These are phyloP conservation scores for Nicotiana tabacum DNA, from an alignment of 257 asterid species.

Conservation along the genomic window DNA sequence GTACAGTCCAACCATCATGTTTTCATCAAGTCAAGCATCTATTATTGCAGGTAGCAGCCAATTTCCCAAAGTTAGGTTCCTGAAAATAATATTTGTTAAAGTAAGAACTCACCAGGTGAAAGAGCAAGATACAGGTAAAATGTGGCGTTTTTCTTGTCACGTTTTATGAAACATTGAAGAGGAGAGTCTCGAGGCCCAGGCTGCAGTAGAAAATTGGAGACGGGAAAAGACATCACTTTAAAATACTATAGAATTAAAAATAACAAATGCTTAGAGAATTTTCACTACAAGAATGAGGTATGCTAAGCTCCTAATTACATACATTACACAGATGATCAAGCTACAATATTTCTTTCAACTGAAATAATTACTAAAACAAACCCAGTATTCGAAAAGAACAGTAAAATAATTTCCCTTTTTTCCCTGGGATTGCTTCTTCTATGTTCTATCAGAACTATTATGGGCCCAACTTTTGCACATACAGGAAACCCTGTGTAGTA, in stretches of 20 bases:
- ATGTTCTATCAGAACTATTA: not conserved
- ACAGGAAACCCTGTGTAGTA: not conserved
- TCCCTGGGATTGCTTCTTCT: not conserved
- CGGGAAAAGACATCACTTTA: not conserved
- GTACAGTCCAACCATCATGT: not conserved
- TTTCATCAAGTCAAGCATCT: not conserved
- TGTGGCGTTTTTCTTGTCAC: slow-evolving; percentile 79
- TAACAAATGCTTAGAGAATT: not conserved
- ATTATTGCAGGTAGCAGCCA: not conserved
- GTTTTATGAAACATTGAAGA: slow-evolving; percentile 77
- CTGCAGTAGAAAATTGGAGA: slow-evolving; percentile 40
- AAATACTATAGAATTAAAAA: not conserved
- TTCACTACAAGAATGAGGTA: not conserved
- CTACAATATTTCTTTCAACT: not conserved
- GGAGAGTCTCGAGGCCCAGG: slow-evolving; percentile 85
- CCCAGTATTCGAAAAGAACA: not conserved
- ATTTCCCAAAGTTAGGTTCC: not conserved
- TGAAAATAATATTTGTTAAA: slow-evolving; percentile 3
- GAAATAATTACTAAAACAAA: not conserved
- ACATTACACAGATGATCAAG: not conserved
- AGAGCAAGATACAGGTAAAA: slow-evolving; percentile 83
- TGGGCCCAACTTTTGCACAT: not conserved
- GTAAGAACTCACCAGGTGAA: slow-evolving; percentile 59
- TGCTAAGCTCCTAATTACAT: not conserved
- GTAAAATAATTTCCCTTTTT: not conserved